Evolutionary conservation across 805 yeast genomes (phyloP), one percentile per base, ranked within the genome.

Genomic region (Schwanniomyces pseudopolymorphus): DNA sequence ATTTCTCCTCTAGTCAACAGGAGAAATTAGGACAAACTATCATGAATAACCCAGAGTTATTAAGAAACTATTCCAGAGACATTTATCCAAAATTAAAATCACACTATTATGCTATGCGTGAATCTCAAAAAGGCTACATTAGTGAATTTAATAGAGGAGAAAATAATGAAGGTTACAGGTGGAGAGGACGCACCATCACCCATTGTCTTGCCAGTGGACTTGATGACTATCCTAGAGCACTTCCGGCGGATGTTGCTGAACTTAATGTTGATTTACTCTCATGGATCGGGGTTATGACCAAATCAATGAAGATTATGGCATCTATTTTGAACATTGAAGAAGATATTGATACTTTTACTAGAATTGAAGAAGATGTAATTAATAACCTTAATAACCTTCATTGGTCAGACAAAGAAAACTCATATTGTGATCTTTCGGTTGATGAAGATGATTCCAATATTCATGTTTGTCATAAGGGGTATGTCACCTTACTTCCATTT

Each of bases 231-330:
- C 99, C 99, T 28, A 79, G 99, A 51, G 85, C 90, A 1, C 69
- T 72, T 22, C 80, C 79, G 5, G 92, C 95, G 2, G 96, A 89
- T 63, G 75, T 84, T 35, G 95, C 95, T 1, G 99, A 94, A 66
- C 72, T 94, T 41, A 87, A 94, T 57, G 94, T 94, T 26, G 99
- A 94, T 60, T 72, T 92, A 46, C 68, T 92, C 40, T 77, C 95
- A 4, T 94, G 99, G 99, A 81, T 94, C 48, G 98, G 96, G 13
- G 84, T 87, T 5, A 89, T 92, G 96, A 80, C 97, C 0, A 77
- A 84, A 53, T 81, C 96, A 0, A 84, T 94, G 83, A 79, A 79
- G 53, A 75, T 79, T 44, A 80, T 92, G 49, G 91, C 97, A 0
- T 72, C 69, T 38, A 63, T 83, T 8, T 67, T 90, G 36, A 86